These are phyloP conservation scores for Aspergillus sp. DNA, from an alignment of 2,329 filamentous ascomycete genomes.

Conservation along the genomic window DNA sequence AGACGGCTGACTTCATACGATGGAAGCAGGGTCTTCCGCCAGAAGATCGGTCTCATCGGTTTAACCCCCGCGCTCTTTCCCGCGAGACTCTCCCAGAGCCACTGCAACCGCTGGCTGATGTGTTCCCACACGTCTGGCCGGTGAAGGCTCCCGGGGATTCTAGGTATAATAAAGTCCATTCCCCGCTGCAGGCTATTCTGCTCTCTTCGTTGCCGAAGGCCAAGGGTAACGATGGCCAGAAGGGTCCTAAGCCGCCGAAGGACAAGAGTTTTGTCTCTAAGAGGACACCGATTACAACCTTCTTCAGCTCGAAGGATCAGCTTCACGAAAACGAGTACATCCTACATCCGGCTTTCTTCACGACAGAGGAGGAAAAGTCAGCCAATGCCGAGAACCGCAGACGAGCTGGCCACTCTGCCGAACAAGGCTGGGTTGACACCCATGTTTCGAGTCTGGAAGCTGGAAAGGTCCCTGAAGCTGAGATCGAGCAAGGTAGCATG, in stretches of 20 bases:
- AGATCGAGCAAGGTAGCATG: conserved; percentile 71
- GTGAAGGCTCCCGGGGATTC: conserved; percentile 80
- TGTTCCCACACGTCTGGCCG: conserved; percentile 85
- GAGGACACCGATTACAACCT: conserved; percentile 72
- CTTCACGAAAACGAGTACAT: conserved; percentile 75
- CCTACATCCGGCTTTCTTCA: conserved; percentile 68
- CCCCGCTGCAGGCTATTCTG: conserved; percentile 76
- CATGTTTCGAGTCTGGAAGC: conserved; percentile 57
- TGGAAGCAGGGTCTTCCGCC: conserved; percentile 33
- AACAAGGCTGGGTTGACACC: conserved; percentile 75
- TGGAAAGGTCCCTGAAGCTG: conserved; percentile 55
- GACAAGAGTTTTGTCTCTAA: conserved; percentile 61
- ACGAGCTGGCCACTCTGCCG: conserved; percentile 37
- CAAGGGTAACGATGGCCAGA: conserved; percentile 55
- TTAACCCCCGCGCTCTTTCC: conserved; percentile 24
- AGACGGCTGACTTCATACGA: conserved; percentile 23
- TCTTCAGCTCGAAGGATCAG: conserved; percentile 62
- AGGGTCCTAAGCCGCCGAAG: conserved; percentile 50
- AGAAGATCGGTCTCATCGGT: conserved; percentile 21
- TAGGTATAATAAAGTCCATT: conserved; percentile 70
- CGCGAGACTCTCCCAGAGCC: conserved; percentile 35
- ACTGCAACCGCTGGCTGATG: conserved; percentile 61
- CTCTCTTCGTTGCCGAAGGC: conserved; percentile 61
- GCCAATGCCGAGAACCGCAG: conserved; percentile 47
- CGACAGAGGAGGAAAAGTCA: conserved; percentile 45